These are phyloP conservation scores for Fusarium mangiferae DNA, from an alignment of 2,329 filamentous ascomycete genomes.

Conservation along the genomic window DNA sequence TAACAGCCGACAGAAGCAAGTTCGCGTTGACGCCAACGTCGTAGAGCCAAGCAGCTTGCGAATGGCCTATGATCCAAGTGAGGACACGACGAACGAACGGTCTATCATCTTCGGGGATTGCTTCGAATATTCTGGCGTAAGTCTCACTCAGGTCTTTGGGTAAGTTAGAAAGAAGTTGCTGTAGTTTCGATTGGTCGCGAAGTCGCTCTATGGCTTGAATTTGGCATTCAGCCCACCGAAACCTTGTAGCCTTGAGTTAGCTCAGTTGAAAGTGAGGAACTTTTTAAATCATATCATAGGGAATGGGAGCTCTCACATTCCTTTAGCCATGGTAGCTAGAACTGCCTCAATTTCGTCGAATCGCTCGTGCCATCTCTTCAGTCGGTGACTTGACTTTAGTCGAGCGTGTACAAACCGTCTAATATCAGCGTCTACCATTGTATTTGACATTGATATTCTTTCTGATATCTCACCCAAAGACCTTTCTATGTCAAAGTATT, in stretches of 20 bases:
- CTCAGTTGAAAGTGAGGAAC: accelerated
- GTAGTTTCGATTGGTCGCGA: background rate
- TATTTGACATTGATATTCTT: background rate
- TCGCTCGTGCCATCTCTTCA: background rate
- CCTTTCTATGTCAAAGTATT: background rate
- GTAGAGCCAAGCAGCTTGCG: background rate
- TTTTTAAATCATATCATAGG: accelerated
- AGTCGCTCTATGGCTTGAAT: background rate
- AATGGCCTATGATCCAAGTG: background rate
- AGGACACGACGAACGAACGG: background rate
- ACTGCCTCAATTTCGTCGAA: background rate
- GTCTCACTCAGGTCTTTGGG: background rate
- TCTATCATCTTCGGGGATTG: background rate
- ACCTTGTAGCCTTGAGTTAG: background rate
- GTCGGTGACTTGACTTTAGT: background rate
- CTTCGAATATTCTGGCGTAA: background rate
- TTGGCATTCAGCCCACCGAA: background rate
- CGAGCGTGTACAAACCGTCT: background rate
- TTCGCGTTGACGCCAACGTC: background rate
- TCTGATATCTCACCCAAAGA: background rate
- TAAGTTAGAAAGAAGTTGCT: background rate
- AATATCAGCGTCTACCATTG: background rate
- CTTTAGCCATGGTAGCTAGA: background rate
- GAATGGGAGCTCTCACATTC: background rate
- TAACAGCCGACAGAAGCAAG: accelerated